Percentiles rank a stretch among this genome's conserved stretches.
phyloP scores from a whole-genome alignment of 352 stramenopile genomes.

The Globisporangium rhizosaccharum region DNA sequence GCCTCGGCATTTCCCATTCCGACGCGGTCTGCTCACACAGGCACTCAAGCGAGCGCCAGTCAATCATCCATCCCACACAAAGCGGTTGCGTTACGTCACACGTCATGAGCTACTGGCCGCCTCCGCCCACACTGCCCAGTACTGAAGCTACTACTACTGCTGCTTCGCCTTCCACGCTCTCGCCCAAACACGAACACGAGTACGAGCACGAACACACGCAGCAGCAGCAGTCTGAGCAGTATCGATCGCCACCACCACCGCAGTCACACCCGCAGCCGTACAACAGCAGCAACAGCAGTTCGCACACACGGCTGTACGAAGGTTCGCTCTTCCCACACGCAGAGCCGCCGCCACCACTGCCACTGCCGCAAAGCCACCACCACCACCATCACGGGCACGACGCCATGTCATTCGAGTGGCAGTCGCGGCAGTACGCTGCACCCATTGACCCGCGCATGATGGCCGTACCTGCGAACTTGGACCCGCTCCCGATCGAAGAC shows the following conservation, averaged over 20 bases:
- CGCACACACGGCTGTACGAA: not conserved
- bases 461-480: not conserved
- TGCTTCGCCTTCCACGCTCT: not conserved
- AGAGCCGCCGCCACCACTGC: not conserved
- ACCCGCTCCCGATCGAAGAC: conserved; percentile 7
- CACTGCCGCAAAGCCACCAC: not conserved
- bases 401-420: not conserved
- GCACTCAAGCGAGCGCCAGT: too few relatives aligned
- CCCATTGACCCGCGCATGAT: not conserved
- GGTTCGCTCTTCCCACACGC: conserved; percentile 1
- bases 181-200: not conserved
- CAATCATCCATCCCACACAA: not conserved
- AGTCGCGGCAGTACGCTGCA: not conserved
- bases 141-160: not conserved
- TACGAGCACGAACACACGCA: not conserved
- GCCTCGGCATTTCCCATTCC: conserved; percentile 9
- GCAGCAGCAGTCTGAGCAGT: not conserved
- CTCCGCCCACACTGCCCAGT: not conserved
- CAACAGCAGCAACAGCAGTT: not conserved
- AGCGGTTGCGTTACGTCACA: too few relatives aligned
- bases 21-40: conserved; percentile 3
- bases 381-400: not conserved
- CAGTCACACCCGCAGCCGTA: not conserved
- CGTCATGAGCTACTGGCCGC: conserved; percentile 11
- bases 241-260: not conserved